Percentiles rank a stretch among this genome's conserved stretches.
Conservation (phyloP, 2,329 filamentous ascomycete genomes). For the Apiospora koreana region DNA sequence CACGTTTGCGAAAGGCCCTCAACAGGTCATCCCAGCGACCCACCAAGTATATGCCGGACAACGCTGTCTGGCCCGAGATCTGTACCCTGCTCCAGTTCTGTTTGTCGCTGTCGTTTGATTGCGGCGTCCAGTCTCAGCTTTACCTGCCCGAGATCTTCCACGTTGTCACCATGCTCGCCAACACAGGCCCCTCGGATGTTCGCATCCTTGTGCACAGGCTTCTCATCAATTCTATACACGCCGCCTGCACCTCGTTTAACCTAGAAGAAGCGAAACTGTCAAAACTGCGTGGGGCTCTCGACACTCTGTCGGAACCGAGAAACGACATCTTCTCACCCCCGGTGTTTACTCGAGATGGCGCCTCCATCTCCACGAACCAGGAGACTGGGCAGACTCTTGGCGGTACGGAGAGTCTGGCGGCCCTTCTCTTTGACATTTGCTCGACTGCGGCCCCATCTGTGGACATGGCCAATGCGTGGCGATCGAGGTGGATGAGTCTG, state of each 20-base stretch:
- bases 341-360: slow-evolving; percentile 50
- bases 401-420: slow-evolving; percentile 62
- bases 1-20: slow-evolving; percentile 65
- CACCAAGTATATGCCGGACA: slow-evolving; percentile 66
- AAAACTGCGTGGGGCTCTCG: slow-evolving; percentile 57
- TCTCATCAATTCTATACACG: slow-evolving; percentile 67
- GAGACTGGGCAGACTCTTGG: slow-evolving; percentile 53
- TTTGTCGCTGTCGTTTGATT: slow-evolving; percentile 67
- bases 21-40: slow-evolving; percentile 67
- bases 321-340: slow-evolving; percentile 59
- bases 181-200: slow-evolving; percentile 60
- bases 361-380: slow-evolving; percentile 54
- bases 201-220: slow-evolving; percentile 62
- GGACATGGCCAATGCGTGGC: slow-evolving; percentile 68
- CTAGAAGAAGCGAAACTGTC: slow-evolving; percentile 60
- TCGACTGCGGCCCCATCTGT: slow-evolving; percentile 63
- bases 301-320: slow-evolving; percentile 60
- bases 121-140: slow-evolving; percentile 65
- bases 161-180: slow-evolving; percentile 69
- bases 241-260: slow-evolving; percentile 65
- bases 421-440: slow-evolving; percentile 64
- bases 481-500: slow-evolving; percentile 72
- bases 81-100: slow-evolving; percentile 68
- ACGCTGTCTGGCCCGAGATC: slow-evolving; percentile 69
- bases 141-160: slow-evolving; percentile 71